Evolutionary conservation across 257 asterid species (phyloP).

Genomic region (Plantago elongata): DNA sequence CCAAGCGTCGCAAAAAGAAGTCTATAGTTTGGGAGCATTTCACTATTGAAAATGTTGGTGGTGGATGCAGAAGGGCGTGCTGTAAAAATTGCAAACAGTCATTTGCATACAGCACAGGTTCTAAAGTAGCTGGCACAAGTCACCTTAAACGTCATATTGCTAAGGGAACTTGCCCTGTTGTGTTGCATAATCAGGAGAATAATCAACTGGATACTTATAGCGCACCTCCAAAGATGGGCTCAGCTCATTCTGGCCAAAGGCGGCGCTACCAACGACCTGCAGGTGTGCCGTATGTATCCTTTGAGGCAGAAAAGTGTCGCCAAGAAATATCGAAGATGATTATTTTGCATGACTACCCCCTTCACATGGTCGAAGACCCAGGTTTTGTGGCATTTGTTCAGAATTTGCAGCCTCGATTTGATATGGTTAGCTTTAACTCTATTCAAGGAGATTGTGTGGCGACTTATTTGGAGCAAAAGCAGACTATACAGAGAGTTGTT

Average conservation of each 20-base stretch:
- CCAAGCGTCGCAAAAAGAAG: constrained; percentile 83
- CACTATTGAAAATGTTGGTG: constrained; percentile 71
- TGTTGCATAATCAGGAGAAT: constrained; percentile 60
- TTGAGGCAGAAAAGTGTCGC: constrained; percentile 82
- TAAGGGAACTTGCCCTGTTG: constrained; percentile 83
- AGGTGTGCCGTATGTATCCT: constrained; percentile 45
- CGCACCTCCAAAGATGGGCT: constrained; percentile 64
- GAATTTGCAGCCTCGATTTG: constrained; percentile 86
- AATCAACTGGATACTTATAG: constrained; percentile 47
- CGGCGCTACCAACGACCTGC: constrained; percentile 61
- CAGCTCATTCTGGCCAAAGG: constrained; percentile 48
- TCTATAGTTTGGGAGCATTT: constrained; percentile 98
- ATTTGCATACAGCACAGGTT: constrained; percentile 91
- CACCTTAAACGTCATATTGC: constrained; percentile 98
- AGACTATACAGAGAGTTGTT: constrained; percentile 61
- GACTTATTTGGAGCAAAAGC: constrained; percentile 75
- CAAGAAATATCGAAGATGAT: constrained; percentile 88
- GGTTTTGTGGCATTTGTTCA: constrained; percentile 85
- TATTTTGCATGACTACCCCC: constrained; percentile 92
- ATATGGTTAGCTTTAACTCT: constrained; percentile 87
- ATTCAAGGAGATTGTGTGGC: constrained; percentile 95
- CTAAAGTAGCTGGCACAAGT: constrained; percentile 96
- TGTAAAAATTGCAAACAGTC: constrained; percentile 98
- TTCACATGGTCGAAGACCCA: constrained; percentile 93
- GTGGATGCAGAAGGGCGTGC: constrained; percentile 80